Conservation (phyloP, 768 basidiomycete genomes). For the Boletus speciosus region DNA sequence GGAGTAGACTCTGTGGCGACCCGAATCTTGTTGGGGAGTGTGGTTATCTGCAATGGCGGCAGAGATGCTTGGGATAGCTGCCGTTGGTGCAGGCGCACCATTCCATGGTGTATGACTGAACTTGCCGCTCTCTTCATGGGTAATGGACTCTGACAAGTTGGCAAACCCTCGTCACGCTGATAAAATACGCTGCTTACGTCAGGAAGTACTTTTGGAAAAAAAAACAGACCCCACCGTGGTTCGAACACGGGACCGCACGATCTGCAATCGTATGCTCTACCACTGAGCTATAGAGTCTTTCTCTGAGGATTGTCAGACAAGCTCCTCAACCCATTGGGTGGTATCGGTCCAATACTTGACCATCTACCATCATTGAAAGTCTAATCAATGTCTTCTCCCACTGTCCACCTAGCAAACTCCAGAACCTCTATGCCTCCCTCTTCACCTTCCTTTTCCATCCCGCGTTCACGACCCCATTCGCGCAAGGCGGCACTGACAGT, state of each 20-base stretch:
- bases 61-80: slow-evolving; percentile 26
- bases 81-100: slow-evolving; percentile 21
- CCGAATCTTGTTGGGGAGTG: slow-evolving; percentile 85
- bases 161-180: not conserved
- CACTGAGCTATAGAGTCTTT: slow-evolving; percentile 40
- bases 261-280: slow-evolving; percentile 61
- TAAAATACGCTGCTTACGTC: slow-evolving; percentile 3
- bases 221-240: slow-evolving; percentile 47
- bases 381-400: slow-evolving; percentile 41
- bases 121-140: slow-evolving; percentile 40
- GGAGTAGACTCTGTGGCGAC: slow-evolving; percentile 90
- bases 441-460: slow-evolving; percentile 34
- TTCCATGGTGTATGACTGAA: slow-evolving; percentile 38
- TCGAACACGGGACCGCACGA: slow-evolving; percentile 57
- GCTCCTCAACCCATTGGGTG: not conserved
- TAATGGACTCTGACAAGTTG: slow-evolving; percentile 2
- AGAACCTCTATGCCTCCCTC: slow-evolving; percentile 35
- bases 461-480: slow-evolving; percentile 53
- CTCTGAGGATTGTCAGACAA: rapidly evolving
- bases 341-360: not conserved
- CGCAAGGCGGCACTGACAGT: slow-evolving; percentile 37
- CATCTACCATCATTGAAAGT: not conserved
- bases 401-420: slow-evolving; percentile 66
- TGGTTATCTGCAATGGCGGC: slow-evolving; percentile 63
- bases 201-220: not conserved